Evolutionary conservation across 495 filamentous ascomycete species (phyloP), one percentile per base, ranked within the genome.

Genomic region (Aspergillus heteromorphus): DNA sequence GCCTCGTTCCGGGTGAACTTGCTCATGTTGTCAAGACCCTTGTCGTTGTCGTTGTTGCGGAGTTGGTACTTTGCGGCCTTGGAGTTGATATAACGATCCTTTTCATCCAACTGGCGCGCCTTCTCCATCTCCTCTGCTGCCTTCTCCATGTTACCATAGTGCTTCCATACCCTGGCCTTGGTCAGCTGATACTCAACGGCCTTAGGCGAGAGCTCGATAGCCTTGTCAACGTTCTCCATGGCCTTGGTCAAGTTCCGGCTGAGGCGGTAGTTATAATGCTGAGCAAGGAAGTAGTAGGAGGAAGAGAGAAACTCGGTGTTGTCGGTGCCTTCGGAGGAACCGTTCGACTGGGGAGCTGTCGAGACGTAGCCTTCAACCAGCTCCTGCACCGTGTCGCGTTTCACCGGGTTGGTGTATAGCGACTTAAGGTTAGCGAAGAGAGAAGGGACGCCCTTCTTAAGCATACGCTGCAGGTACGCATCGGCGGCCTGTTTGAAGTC

Each of bases 41-140:
- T 84, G 45, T 95, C 90, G 61, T 87, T 92, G 61, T 95, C 82
- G 65, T 96, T 81, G 69, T 97, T 96, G 48, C 93, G 86, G 21
- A 99, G 80, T 63, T 92, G 91, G 67, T 99, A 99, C 68, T 99
- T 97, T 27, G 95, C 91, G 18, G 90, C 86, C 75, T 99, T 99
- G 47, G 90, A 90, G 76, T 99, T 99, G 76, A 97, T 97, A 67
- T 96, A 93, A 20, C 93, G 87, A 66, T 99, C 93, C 71, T 83
- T 88, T 43, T 84, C 82, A 64, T 99, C 93, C 53, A 97, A 74
- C 30, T 79, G 75, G 27, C 93, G 82, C 6, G 95, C 93, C 51
- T 89, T 76, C 57, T 96, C 86, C 91, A 99, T 97, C 25, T 82
- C 82, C 57, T 89, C 84, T 1, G 91, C 82, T 6, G 93, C 95